Evolutionary conservation across 257 asterid genomes (phyloP), one percentile per base, ranked within the genome.

Genomic region (Primulina tabacum): DNA sequence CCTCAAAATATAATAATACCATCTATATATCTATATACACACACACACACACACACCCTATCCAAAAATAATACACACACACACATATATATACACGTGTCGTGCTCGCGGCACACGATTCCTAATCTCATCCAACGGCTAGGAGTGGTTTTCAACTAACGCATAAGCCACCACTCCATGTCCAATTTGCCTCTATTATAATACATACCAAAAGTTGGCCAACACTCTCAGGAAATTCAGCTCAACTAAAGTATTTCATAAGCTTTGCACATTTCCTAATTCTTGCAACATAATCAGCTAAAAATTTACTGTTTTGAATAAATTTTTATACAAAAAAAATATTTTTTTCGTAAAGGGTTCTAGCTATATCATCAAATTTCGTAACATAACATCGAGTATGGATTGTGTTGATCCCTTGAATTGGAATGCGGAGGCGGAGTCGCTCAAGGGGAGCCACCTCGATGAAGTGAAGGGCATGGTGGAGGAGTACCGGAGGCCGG

Each of bases 401-500:
- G 73, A 61, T 62, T 53, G 24, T 7, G 64, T 34, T 6, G 83
- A 79, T 75, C 83, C 80, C 8, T 30, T 79, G 75, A 71, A 72
- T 14, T 79, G 83, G 83, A 61, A 37, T 14, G 21, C 24, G 64
- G 83, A 78, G 66, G 83, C 83, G 28, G 80, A 35, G 71, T 18
- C 76, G 2, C 66, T 75, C 0, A 10, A 8, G 35, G 78, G 83
- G 28, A 79, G 78, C 78, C 83, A 79, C 80, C 80, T 75, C 2
- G 83, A 79, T 0, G 83, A 79, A 50, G 80, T 79, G 71, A 79
- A 75, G 77, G 72, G 75, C 62, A 79, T 79, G 83, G 80, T 79
- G 75, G 83, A 14, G 83, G 83, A 79, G 50, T 75, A 71, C 29
- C 69, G 80, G 73, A 75, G 33, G 77, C 26, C 67, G 73, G 69